Evolutionary conservation across 192 early-diverging fungal species (phyloP).

Genomic region (Kickxella alabastrina): DNA sequence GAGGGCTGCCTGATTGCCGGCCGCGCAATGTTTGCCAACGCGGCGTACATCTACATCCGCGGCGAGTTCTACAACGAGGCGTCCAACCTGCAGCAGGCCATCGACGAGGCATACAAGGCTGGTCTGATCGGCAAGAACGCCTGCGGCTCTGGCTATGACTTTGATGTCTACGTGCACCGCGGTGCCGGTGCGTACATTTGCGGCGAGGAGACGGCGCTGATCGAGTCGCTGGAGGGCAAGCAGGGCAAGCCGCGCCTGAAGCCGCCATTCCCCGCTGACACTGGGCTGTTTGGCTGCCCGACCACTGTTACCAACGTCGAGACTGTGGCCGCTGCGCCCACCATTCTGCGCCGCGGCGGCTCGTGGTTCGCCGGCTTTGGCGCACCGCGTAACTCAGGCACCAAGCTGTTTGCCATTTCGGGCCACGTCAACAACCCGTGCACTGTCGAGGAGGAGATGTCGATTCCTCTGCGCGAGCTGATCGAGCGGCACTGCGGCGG

Average conservation of each 20-base stretch:
- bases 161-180: constrained; percentile 96
- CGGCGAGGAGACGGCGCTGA: constrained; percentile 90
- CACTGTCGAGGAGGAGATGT: constrained; percentile 99
- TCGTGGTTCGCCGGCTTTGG: constrained; percentile 94
- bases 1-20: constrained; percentile 97
- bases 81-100: constrained; percentile 86
- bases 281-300: constrained; percentile 97
- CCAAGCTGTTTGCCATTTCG: constrained; percentile 96
- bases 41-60: constrained; percentile 97
- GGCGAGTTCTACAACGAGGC: constrained; percentile 98
- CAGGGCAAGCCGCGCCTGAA: constrained; percentile 98
- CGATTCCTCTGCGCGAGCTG: constrained; percentile 88
- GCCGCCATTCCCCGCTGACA: constrained; percentile 98
- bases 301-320: constrained; percentile 99
- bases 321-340: constrained; percentile 97
- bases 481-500: constrained; percentile 95
- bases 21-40: constrained; percentile 93
- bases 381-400: constrained; percentile 87
- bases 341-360: constrained; percentile 88
- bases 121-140: constrained; percentile 99
- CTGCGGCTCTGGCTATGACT: constrained; percentile 92
- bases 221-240: constrained; percentile 92
- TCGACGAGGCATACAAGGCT: constrained; percentile 95
- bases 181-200: constrained; percentile 98
- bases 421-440: constrained; percentile 98